These are phyloP conservation scores for Verbascum thapsus DNA, from an alignment of 257 asterid species.

Conservation along the genomic window DNA sequence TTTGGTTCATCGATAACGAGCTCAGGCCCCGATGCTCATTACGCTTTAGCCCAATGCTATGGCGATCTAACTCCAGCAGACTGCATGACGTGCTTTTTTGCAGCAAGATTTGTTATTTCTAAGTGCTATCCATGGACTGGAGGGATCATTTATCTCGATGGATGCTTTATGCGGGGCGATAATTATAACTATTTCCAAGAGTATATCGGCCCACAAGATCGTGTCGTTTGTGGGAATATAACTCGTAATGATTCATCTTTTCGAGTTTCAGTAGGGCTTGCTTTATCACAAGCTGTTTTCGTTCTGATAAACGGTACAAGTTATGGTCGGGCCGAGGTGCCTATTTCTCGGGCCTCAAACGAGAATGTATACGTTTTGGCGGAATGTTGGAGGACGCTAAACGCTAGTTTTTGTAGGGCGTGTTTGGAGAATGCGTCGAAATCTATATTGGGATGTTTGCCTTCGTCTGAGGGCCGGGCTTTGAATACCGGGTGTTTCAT, in stretches of 20 bases:
- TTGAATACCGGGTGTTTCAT: no score
- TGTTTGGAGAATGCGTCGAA: no score
- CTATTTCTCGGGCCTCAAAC: no score
- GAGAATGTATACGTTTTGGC: no score
- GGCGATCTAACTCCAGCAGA: conserved; percentile 79
- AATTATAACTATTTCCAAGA: conserved; percentile 64
- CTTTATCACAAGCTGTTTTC: conserved; percentile 46
- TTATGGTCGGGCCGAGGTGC: no score
- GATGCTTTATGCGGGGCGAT: conserved; percentile 83
- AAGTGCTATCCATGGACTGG: conserved; percentile 72
- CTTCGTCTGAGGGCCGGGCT: no score
- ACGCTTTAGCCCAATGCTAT: conserved; percentile 75
- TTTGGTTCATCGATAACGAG: conserved; percentile 54
- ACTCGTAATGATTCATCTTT: conserved; percentile 42
- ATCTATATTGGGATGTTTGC: no score
- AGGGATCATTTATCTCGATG: conserved; percentile 72
- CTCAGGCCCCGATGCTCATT: conserved; percentile 55
- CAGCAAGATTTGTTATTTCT: conserved; percentile 70
- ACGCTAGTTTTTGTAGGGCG: no score
- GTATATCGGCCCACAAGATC: conserved; percentile 50
- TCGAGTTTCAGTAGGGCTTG: conserved; percentile 38
- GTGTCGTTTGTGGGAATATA: conserved; percentile 51
- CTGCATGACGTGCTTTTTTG: conserved; percentile 72
- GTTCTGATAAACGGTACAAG: no score
- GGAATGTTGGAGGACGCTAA: no score